Conservation (phyloP, 768 basidiomycete species). For the Boletus patriciae region DNA sequence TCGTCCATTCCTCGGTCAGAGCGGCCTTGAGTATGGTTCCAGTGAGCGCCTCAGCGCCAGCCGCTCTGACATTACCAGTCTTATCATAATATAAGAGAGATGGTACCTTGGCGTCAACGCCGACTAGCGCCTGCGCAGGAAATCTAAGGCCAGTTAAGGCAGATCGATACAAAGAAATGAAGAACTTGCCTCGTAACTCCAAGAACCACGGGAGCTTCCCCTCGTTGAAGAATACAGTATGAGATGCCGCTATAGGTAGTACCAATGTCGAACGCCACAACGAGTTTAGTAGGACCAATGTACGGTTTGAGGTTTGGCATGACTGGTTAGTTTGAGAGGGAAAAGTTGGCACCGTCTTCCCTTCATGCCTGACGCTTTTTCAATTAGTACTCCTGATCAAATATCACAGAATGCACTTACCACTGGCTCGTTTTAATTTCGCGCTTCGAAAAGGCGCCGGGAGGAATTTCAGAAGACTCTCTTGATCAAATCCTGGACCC, state of each 20-base stretch:
- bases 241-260: conserved; percentile 48
- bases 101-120: conserved; percentile 46
- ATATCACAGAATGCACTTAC: background rate
- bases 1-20: conserved; percentile 28
- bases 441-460: background rate
- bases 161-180: background rate
- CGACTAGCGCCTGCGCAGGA: conserved; percentile 37
- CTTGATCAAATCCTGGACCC: background rate
- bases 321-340: background rate
- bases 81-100: conserved; percentile 45
- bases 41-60: conserved; percentile 40
- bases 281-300: conserved; percentile 29
- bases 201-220: conserved; percentile 12
- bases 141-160: conserved; percentile 32
- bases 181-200: conserved; percentile 10
- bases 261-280: conserved; percentile 49
- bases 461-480: too few relatives aligned
- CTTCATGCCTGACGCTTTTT: background rate
- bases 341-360: background rate
- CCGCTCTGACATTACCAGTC: conserved; percentile 35
- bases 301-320: conserved; percentile 7
- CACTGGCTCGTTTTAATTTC: background rate
- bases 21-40: conserved; percentile 36
- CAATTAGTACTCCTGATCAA: background rate
- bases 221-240: conserved; percentile 27